These are phyloP conservation scores for Suhomyces bolitotheri DNA, from an alignment of 1,139 yeast species.

Conservation along the genomic window DNA sequence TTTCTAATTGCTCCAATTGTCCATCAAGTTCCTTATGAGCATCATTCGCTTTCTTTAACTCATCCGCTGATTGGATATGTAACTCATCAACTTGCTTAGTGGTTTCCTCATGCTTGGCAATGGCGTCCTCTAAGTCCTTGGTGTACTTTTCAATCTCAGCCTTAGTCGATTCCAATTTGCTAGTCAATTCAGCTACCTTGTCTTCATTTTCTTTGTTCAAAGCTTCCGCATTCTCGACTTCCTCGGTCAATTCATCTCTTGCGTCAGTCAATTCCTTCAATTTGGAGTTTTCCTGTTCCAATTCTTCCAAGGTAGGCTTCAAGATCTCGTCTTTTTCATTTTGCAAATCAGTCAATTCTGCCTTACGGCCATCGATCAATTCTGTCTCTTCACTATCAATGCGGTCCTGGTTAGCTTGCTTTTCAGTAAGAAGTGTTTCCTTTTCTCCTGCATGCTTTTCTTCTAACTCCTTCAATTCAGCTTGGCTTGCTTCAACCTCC, in stretches of 20 bases:
- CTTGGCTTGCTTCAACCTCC: slow-evolving; percentile 38
- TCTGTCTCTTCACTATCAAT: slow-evolving; percentile 46
- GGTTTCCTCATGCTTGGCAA: slow-evolving; percentile 34
- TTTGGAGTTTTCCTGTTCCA: slow-evolving; percentile 39
- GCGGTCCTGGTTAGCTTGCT: slow-evolving; percentile 42
- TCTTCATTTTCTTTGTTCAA: slow-evolving; percentile 37
- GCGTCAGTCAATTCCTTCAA: slow-evolving; percentile 43
- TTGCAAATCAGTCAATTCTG: slow-evolving; percentile 48
- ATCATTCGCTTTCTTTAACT: slow-evolving; percentile 28
- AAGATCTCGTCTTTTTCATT: slow-evolving; percentile 45
- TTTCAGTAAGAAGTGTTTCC: slow-evolving; percentile 39
- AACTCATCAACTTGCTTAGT: slow-evolving; percentile 34
- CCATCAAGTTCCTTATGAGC: slow-evolving; percentile 29
- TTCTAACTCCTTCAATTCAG: slow-evolving; percentile 38
- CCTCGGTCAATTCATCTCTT: slow-evolving; percentile 36
- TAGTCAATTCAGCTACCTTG: slow-evolving; percentile 38
- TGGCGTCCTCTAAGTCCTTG: slow-evolving; percentile 33
- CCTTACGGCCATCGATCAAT: slow-evolving; percentile 39
- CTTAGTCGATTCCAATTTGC: slow-evolving; percentile 39
- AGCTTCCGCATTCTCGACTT: slow-evolving; percentile 34
- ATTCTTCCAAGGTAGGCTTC: slow-evolving; percentile 44
- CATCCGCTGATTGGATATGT: slow-evolving; percentile 26
- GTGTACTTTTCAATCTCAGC: slow-evolving; percentile 38
- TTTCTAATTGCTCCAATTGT: slow-evolving; percentile 32
- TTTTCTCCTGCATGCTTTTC: slow-evolving; percentile 36